Base-by-base conservation (phyloP, 2,329 filamentous ascomycete genomes). In the Trichoderma pleuroti region DNA sequence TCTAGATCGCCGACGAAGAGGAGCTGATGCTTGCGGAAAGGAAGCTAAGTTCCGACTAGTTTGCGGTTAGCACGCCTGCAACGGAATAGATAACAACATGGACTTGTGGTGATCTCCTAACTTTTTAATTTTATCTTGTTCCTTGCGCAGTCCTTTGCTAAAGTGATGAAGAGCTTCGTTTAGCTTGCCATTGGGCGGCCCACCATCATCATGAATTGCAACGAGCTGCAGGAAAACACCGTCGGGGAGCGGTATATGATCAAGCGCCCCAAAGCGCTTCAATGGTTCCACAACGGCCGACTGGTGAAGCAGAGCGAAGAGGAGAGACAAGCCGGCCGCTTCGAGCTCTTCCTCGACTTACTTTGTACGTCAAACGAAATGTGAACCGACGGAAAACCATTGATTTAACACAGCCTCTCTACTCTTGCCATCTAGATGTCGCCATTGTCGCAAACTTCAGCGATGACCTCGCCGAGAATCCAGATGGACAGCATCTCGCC, bases 391-490 rank as follows among this genome's bases (percentile, higher is more conserved):
- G 11, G 36, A 10, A 2, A 6, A 14, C 3, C 1, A n/a, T 1
- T 11, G 11, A 21, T 10, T 26, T 70, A 34, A 70, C 32, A 4
- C 12, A 32, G 12, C 12, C 2, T 16, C 10, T 18, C 14, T n/a
- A 4, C 39, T 10, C 1, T 4, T 6, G 12, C 26, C 1, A 42
- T 5, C 4, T 30, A 80, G 79, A 81, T 64, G 83, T 85, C 62
- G 83, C 82, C 14, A 85, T 85, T 52, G 79, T 85, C n/a, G 84
- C 84, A 62, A 85, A 84, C 73, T 84, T 86, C 70, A 84, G 83
- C 65, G 84, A 86, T 68, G 80, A 83, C 46, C 79, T 86, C 18
- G 81, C 81, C 30, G 84, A 86, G 71, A 77, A 84, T 60, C 80
- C 84, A 10, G 78, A 82, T 30, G 83, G 83, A 26, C 75, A 76